Percentiles rank a stretch among this genome's conserved stretches.
These are phyloP conservation scores for Speleostelium caveatum DNA, from an alignment of 78 protist species.

Conservation along the genomic window DNA sequence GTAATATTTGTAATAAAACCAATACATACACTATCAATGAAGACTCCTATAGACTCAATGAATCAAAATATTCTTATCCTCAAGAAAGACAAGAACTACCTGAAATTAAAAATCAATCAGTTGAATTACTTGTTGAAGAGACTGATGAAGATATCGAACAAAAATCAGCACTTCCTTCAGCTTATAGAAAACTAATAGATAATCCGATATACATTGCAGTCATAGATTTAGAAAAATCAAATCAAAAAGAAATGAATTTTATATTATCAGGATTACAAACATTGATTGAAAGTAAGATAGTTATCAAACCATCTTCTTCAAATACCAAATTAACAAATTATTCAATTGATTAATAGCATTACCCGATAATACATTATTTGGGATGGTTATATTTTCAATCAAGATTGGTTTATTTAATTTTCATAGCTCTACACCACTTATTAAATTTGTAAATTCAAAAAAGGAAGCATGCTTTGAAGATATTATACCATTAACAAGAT, in stretches of 20 bases:
- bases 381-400: constrained; percentile 15
- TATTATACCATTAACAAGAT: constrained; percentile 27
- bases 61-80: background rate
- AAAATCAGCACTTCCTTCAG: background rate
- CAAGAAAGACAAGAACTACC: background rate
- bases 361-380: constrained; percentile 52
- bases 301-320: background rate
- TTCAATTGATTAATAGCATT: constrained; percentile 26
- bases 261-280: constrained; percentile 35
- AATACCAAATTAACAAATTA: background rate
- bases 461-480: constrained; percentile 21
- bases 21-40: background rate
- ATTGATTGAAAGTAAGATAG: no score
- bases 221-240: constrained; percentile 22
- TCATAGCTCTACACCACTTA: constrained; percentile 15
- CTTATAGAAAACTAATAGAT: background rate
- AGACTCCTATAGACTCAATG: background rate
- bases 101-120: constrained; percentile 5
- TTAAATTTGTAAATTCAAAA: no score
- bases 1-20: constrained; percentile 19
- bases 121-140: background rate
- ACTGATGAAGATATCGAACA: background rate
- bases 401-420: constrained; percentile 43
- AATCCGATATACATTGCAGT: constrained; percentile 62
- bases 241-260: constrained; percentile 3